Evolutionary conservation across 2,329 filamentous ascomycete species (phyloP), one percentile per base, ranked within the genome.

Genomic region (Colletotrichum tropicicola): DNA sequence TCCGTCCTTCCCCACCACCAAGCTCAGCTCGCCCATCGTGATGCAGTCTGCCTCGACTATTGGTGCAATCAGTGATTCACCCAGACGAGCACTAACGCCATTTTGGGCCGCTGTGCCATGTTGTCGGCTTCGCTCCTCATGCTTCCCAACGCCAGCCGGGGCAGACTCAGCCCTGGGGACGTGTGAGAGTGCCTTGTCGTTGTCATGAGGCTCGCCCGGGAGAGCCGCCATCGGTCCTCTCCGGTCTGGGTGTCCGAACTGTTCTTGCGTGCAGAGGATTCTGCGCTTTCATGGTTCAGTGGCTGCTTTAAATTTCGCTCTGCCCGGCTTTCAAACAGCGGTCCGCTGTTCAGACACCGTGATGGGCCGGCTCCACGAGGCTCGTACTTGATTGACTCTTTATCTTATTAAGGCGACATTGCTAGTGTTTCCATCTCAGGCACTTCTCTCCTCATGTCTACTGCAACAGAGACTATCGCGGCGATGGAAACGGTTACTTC

Each of bases 131-230:
- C 25, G 21, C 21, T 23, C 15, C n/a, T 17, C 39, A 43, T 19
- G 32, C 32, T 21, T 15, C 13, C 44, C 17, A 30, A 23, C 10
- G 35, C 56, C 48, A 60, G 61, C 56, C 35, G 5, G 57, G 49
- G 62, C 62, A 45, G 57, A 65, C 35, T 65, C 57, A 37, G 49
- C 43, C 57, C 12, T 28, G 35, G 19, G 32, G n/a, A 41, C 21
- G 15, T 30, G 43, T 32, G 8, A 63, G 59, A 45, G 44, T 53
- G 62, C 62, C 62, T 65, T 28, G 37, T 59, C 49, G 10, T 30
- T 56, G 51, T 45, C 49, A 56, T 55, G 57, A 61, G 57, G 35
- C 62, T 48, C n/a, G n/a, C n/a, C n/a, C n/a, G n/a, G n/a, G n/a
- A n/a, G n/a, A n/a, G n/a, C n/a, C 15, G 32, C 32, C 15, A 35